Conservation (phyloP, 169 alveolate genomes). For the Hammondia hammondi region DNA sequence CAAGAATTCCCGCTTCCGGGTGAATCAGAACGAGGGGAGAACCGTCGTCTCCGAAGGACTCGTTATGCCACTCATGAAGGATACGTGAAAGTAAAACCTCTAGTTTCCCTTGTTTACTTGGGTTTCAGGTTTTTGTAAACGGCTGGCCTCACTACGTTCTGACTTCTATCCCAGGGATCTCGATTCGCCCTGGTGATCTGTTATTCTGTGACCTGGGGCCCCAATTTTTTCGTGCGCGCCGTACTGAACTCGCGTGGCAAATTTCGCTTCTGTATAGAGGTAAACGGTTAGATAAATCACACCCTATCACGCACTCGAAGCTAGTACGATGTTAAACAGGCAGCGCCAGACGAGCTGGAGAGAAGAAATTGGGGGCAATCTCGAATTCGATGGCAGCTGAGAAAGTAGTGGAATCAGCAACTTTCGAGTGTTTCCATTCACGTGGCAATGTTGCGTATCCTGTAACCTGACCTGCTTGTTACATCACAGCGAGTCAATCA, state of each 20-base stretch:
- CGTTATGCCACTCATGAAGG: no score
- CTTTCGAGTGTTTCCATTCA: no score
- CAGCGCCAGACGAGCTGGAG: no score
- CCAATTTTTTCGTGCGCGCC: constrained; percentile 19
- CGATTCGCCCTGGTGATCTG: constrained; percentile 58
- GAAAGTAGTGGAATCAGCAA: no score
- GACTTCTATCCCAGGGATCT: constrained; percentile 61
- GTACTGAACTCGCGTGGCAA: constrained; percentile 50
- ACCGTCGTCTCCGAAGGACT: no score
- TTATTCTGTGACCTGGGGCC: constrained; percentile 63
- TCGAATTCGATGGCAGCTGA: no score
- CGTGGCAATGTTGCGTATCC: background rate
- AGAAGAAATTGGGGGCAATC: no score
- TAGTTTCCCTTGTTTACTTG: background rate
- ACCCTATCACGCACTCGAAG: no score
- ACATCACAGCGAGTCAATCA: background rate
- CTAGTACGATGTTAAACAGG: no score
- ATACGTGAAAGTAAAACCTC: no score
- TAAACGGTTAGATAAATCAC: background rate
- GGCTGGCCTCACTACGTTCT: constrained; percentile 68
- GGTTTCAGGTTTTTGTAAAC: constrained; percentile 58
- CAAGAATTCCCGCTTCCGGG: no score
- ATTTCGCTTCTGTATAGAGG: background rate
- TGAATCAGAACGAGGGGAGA: no score
- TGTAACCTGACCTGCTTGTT: background rate